phyloP scores from a whole-genome alignment of 345 rosid genomes.

The Syzygium jambos region DNA sequence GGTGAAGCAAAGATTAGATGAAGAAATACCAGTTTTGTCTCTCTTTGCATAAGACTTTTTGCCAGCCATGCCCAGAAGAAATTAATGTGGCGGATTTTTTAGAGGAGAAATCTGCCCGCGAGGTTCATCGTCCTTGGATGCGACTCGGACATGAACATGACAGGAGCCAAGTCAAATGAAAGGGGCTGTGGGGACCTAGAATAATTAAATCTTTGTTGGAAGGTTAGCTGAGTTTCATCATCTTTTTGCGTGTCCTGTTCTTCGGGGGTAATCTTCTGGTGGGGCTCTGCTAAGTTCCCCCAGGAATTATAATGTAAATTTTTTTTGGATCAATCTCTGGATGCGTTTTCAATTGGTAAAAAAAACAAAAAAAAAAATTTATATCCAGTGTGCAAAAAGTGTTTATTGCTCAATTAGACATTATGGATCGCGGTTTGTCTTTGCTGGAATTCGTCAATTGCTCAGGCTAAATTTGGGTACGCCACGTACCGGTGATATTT shows the following conservation, averaged over 20 bases:
- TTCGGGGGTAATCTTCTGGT: neutral
- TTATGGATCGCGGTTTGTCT: neutral
- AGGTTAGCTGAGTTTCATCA: neutral
- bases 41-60: neutral
- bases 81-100: neutral
- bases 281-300: neutral
- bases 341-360: neutral
- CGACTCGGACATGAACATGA: neutral
- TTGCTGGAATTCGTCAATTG: neutral
- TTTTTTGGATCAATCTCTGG: neutral
- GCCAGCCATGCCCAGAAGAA: neutral
- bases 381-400: neutral
- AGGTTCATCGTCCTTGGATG: neutral
- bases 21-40: neutral
- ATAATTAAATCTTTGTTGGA: neutral
- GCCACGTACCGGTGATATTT: fast-evolving
- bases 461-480: neutral
- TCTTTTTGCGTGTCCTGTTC: neutral
- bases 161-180: neutral
- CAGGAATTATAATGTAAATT: neutral
- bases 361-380: too few species aligned
- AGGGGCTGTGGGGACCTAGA: neutral
- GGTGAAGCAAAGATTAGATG: neutral
- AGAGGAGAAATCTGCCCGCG: neutral
- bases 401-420: neutral